These are phyloP conservation scores for Cutaneotrichosporon sp. DNA, from an alignment of 1,284 basidiomycete species.

Conservation along the genomic window DNA sequence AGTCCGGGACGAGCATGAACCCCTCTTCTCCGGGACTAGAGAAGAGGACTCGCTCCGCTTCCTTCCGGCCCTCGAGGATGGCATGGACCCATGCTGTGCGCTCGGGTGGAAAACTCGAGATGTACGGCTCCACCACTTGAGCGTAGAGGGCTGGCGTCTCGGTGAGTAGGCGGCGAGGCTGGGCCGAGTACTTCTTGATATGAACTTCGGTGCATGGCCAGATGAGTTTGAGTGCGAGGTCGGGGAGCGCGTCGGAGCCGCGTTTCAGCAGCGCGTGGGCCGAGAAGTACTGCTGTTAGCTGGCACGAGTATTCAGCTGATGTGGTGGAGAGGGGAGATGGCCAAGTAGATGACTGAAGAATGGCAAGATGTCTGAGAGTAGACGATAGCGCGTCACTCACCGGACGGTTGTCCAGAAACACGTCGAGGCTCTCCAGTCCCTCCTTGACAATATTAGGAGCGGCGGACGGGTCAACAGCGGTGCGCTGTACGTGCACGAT, in stretches of 20 bases:
- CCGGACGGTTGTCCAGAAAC: constrained; percentile 44
- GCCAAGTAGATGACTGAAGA: no score
- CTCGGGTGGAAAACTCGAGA: constrained; percentile 67
- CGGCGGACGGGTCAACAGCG: constrained; percentile 54
- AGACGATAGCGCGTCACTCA: constrained; percentile 21
- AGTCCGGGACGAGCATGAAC: constrained; percentile 83
- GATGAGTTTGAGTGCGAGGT: constrained; percentile 63
- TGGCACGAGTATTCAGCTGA: not conserved
- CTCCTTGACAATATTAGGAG: constrained; percentile 24
- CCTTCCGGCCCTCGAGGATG: constrained; percentile 75
- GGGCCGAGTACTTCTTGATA: constrained; percentile 80
- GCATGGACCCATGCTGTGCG: constrained; percentile 87
- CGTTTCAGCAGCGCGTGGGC: constrained; percentile 40
- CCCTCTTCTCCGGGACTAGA: constrained; percentile 61
- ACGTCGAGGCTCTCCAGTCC: constrained; percentile 36
- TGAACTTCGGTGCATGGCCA: constrained; percentile 80
- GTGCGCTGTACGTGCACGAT: constrained; percentile 66
- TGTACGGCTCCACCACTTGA: constrained; percentile 72
- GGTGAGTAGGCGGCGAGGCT: constrained; percentile 67
- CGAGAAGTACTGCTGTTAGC: constrained; percentile 48
- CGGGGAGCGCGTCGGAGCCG: constrained; percentile 30
- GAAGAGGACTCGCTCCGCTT: constrained; percentile 73
- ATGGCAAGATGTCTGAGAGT: no score
- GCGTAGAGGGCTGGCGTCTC: constrained; percentile 78
- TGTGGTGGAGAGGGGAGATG: no score